Base-by-base conservation (phyloP, 768 basidiomycete genomes). In the Lanmaoa pseudosensibilis region DNA sequence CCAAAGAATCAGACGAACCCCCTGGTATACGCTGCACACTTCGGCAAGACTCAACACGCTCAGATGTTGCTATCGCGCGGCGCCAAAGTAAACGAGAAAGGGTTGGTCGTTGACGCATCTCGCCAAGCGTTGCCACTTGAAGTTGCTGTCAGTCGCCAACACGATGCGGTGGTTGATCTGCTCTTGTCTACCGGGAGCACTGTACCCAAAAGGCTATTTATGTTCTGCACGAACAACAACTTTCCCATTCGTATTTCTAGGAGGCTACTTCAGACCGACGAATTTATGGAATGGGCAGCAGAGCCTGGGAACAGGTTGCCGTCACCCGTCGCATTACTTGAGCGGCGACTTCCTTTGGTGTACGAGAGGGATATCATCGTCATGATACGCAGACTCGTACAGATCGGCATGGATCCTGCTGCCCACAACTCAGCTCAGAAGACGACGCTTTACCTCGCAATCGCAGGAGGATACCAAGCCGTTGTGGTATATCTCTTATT, bases 21-120 rank as follows among this genome's bases (percentile, higher is more conserved):
- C 3, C 37, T 61, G 32, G 18, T 61, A 27, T 60, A 61, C 16
- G 58, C 53, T 18, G 53, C 59, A 21, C 25, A 60, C 8, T 60
- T 60, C 8, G 52, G 53, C 10, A 60, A 44, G 40, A 4, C 13
- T 9, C 18, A 38, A 10, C 58, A 60, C 9, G 58, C 58, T 3
- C 21, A 30, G 27, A 3, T 48, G 1, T 41, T 60, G 15, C 43
- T 60, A 2, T 46, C 15, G 16, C 21, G 11, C 2, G 58, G 57
- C 5, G 40, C 47, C 2, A 34, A 60, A 30, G 47, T 59, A 13
- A 54, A 60, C 18, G 43, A 54, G 19, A 39, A 13, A 11, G 59
- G 59, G 7, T 30, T 59, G 21, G 51, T 33, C 10, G 12, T 60
- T 6, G 47, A 60, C 15, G 27, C 16, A n/a, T 54, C 41, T n/a